Base-by-base conservation (phyloP, 2,329 filamentous ascomycete genomes). In the Fusarium abutilonis region DNA sequence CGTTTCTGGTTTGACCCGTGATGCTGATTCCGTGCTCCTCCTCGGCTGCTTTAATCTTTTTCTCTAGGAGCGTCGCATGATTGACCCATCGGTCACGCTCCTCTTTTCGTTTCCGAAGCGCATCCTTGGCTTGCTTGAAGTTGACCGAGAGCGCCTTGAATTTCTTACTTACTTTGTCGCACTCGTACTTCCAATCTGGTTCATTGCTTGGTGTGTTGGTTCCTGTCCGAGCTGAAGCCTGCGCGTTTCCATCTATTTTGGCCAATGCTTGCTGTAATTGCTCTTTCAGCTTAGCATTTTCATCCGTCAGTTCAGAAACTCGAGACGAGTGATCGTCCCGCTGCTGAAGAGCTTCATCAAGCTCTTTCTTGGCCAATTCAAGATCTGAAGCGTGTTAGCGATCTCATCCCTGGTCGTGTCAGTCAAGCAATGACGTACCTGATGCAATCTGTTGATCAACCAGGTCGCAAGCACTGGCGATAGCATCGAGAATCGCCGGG, bases 11-110 rank as follows among this genome's bases (percentile, higher is more conserved):
- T 14, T 51, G 52, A 15, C 60, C 70, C 6, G 72, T 53, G n/a
- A 78, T 75, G 9, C 44, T 62, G 31, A 76, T 73, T 5, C 67
- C 68, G 31, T 74, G 68, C 51, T 77, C 75, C 29, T 74, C 74
- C 57, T 83, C 78, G 9, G 83, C 73, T 21, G 69, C 72, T 41
- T 75, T 74, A 10, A 85, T 74, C 56, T 76, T 82, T 23, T 71
- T 72, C 47, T 81, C 74, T 15, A 85, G 69, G 11, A 73, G 65
- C 19, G 76, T 76, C 6, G 79, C 78, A 50, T 83, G 79, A 6
- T 74, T 70, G 23, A 75, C 73, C 83, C 83, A 86, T 29, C 69
- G 66, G 7, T 80, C 74, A 4, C 77, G 76, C 21, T 79, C 75
- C 1, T 76, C 73, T 26, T 78, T 79, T 43, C 77, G 76, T 61